A percentile compares a stretch with the other conserved stretches of the same genome.
These are phyloP conservation scores for Suhomyces kilbournensis DNA, from an alignment of 805 yeast genomes.

Conservation along the genomic window DNA sequence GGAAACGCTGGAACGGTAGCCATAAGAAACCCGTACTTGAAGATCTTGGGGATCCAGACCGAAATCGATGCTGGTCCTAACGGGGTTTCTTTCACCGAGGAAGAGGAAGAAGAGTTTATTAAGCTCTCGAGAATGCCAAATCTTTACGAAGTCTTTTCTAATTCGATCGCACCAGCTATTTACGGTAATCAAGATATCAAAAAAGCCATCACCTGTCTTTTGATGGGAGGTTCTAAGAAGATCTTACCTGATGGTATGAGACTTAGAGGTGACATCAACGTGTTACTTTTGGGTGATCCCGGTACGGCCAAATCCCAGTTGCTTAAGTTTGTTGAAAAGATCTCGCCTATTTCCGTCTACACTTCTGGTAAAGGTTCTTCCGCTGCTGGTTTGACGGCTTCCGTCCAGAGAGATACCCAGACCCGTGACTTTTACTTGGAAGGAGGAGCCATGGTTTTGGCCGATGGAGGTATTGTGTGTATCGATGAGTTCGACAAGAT, in stretches of 20 bases:
- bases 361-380: slow-evolving; percentile 99
- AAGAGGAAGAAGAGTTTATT: slow-evolving; percentile 90
- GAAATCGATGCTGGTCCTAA: slow-evolving; percentile 72
- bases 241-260: slow-evolving; percentile 94
- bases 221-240: slow-evolving; percentile 94
- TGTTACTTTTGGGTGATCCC: slow-evolving; percentile 91
- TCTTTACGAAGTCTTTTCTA: slow-evolving; percentile 79
- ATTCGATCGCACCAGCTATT: slow-evolving; percentile 93
- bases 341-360: slow-evolving; percentile 90
- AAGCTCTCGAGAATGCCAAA: slow-evolving; percentile 79
- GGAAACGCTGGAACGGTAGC: slow-evolving; percentile 59
- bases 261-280: slow-evolving; percentile 95
- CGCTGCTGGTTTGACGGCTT: slow-evolving; percentile 98
- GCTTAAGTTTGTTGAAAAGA: slow-evolving; percentile 91
- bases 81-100: slow-evolving; percentile 71
- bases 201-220: slow-evolving; percentile 84
- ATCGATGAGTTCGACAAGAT: slow-evolving; percentile 98
- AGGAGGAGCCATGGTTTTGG: slow-evolving; percentile 99
- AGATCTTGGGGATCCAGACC: slow-evolving; percentile 80
- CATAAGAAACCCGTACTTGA: slow-evolving; percentile 86
- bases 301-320: slow-evolving; percentile 98
- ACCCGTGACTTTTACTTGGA: slow-evolving; percentile 92
- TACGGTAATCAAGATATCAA: slow-evolving; percentile 93
- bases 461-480: slow-evolving; percentile 99
- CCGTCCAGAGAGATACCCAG: slow-evolving; percentile 86